Base-by-base conservation (phyloP, 148 eudicot species). In the Rhododendron molle region DNA sequence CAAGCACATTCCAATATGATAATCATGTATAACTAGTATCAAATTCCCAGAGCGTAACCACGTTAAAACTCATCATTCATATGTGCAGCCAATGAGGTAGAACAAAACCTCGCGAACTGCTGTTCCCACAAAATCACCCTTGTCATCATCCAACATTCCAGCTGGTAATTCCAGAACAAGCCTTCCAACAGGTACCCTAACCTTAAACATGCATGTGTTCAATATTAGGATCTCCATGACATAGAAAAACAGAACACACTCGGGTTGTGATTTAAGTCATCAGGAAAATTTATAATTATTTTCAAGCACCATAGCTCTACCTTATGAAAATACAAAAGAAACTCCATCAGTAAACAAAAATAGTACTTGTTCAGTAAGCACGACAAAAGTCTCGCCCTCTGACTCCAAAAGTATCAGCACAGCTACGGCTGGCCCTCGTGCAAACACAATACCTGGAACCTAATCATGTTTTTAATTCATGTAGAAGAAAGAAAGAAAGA, bases 361-460 rank as follows among this genome's bases (percentile, higher is more conserved):
- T 60, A 52, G 4, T 88, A 97, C 99, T 95, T 97, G 99, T 83
- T 97, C 95, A 38, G 96, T 97, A 84, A 97, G 98, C 91, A 97
- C 92, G 34, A 95, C 95, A 86, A 92, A 95, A 47, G 95, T 97
- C 88, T 94, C 92, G 67, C 98, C 98, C 87, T 94, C 96, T 6
- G 98, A 94, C 34, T 94, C 98, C 90, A 97, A 87, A 83, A 97
- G 98, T 81, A 97, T 94, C 85, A 97, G 92, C 86, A 97, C 95
- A 69, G 99, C 95, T 84, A 93, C 98, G 83, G 99, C 99, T 87
- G 99, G 98, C 81, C 99, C 98, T 87, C 98, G 92, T 80, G 98
- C 98, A 91, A 97, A 95, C 76, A 95, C 98, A 87, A 97, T 95
- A 86, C 99, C 98, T 89, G 99, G 99, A 92, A 97, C 93, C 99